Conservation (phyloP, 1,284 basidiomycete genomes). For the Phenoliferia sp. region DNA sequence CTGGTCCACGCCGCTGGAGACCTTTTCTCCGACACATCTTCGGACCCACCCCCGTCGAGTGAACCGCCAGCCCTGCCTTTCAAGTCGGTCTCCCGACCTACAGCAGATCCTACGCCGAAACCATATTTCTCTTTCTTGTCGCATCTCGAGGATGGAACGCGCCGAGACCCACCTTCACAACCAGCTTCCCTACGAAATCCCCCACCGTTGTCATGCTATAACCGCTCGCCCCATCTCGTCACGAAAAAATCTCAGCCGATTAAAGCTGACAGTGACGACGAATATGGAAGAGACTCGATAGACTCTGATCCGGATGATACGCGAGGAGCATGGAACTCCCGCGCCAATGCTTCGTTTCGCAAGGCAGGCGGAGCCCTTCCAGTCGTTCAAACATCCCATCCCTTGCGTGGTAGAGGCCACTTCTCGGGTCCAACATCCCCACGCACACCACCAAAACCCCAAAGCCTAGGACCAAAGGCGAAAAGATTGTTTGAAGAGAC, state of each 20-base stretch:
- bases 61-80: no score
- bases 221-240: background rate
- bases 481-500: background rate
- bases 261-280: background rate
- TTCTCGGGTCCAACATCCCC: background rate
- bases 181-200: background rate
- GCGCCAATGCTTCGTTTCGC: background rate
- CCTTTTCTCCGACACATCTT: background rate
- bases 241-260: background rate
- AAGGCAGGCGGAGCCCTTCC: background rate
- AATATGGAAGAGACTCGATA: background rate
- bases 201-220: background rate
- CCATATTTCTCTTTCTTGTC: background rate
- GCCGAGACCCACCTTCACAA: background rate
- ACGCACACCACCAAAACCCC: background rate
- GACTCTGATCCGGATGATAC: background rate
- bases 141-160: background rate
- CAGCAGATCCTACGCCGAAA: background rate
- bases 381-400: background rate
- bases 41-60: no score
- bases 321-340: background rate
- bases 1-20: background rate
- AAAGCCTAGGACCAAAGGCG: background rate
- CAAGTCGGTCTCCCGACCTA: background rate
- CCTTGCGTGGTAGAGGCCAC: no score